Conservation (phyloP, 2,329 filamentous ascomycete genomes). For the Fusarium lyarnte region DNA sequence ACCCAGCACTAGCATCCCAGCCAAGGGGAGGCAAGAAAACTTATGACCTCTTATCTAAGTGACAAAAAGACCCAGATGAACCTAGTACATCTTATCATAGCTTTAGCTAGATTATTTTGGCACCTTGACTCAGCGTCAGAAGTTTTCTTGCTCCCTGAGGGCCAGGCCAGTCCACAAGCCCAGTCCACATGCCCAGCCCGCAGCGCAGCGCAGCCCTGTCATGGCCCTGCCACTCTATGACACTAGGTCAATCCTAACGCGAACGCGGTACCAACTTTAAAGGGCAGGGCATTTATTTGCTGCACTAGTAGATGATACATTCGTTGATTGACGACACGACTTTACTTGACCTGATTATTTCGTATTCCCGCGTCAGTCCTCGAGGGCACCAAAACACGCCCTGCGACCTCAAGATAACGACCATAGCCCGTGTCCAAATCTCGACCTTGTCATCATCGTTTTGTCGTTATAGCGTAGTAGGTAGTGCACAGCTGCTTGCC, state of each 20-base stretch:
- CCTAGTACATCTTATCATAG: too few relatives aligned
- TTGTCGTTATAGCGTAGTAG: not conserved
- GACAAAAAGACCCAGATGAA: too few relatives aligned
- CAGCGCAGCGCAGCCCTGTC: slow-evolving; percentile 34
- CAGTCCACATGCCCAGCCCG: not conserved
- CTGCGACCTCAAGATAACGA: not conserved
- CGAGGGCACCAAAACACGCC: slow-evolving; percentile 11
- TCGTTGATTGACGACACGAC: slow-evolving; percentile 39
- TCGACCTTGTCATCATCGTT: not conserved
- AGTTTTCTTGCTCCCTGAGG: not conserved
- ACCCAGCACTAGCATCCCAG: slow-evolving; percentile 14
- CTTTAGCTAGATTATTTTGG: not conserved
- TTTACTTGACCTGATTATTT: slow-evolving; percentile 22
- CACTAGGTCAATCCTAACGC: slow-evolving; percentile 42
- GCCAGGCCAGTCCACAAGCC: not conserved
- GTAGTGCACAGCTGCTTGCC: not conserved
- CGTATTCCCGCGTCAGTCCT: slow-evolving; percentile 18
- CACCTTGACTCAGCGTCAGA: not conserved
- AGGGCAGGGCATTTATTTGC: slow-evolving; percentile 42
- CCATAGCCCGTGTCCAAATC: not conserved
- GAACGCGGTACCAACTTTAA: slow-evolving; percentile 47
- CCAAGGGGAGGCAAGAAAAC: not conserved
- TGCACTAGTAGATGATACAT: slow-evolving; percentile 31
- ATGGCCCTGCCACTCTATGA: slow-evolving; percentile 42
- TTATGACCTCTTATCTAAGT: too few relatives aligned